Base-by-base conservation (phyloP, 2,329 filamentous ascomycete genomes). In the Hymenoscyphus occultus region DNA sequence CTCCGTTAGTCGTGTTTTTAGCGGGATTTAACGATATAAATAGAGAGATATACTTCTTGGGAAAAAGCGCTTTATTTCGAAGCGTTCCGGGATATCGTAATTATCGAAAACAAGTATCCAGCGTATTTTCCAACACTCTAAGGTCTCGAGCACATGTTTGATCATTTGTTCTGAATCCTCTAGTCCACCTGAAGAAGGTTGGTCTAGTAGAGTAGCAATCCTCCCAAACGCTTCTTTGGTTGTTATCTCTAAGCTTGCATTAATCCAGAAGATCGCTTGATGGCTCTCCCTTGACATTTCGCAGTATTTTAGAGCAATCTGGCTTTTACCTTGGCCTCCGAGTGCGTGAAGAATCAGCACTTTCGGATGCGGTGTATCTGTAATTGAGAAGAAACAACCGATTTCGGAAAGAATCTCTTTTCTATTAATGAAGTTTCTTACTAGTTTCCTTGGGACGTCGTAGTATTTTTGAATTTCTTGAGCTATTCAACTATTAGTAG, bases 61-160 rank as follows among this genome's bases (percentile, higher is more conserved):
- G 16, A 42, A 16, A 42, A 42, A 42, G 40, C n/a, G 13, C 40
- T 13, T 61, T 16, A 40, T 16, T 7, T 59, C 28, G 13, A 59
- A 59, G 19, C 6, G 3, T 60, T 62, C 35, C 10, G 60, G 63
- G n/a, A 31, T 68, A 67, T 77, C 74, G 54, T 77, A 69, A 63
- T 77, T 77, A 68, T 77, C 75, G 31, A 75, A 69, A 35, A 77
- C 65, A 39, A 78, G 65, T 9, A 78, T 67, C 76, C 73, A 77
- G 39, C 71, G 40, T 32, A 22, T 59, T 63, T 76, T 76, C 61
- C 54, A 59, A 13, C 22, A 14, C 32, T 63, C 54, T 39, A 63
- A 48, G 39, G 39, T 45, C 32, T 19, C 22, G 13, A 59, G 39
- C 2, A 59, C n/a, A 40, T 22, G 16, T 42, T 59, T 22, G 32